phyloP scores from a whole-genome alignment of 2,329 filamentous ascomycete genomes.

The Plenodomus lindquistii region DNA sequence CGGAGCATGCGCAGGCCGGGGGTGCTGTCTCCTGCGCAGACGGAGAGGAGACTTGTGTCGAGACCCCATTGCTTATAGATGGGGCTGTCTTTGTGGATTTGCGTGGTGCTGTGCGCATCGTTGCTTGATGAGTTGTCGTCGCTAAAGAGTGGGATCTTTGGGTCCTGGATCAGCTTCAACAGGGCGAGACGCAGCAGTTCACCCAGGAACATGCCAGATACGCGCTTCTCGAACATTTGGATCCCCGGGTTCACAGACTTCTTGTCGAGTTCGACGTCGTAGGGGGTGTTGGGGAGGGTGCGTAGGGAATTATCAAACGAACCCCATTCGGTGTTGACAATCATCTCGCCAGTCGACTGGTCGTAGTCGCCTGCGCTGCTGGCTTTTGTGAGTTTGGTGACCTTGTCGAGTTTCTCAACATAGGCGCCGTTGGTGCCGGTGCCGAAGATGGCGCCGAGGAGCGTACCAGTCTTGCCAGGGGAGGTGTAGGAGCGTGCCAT shows the following conservation, averaged over 20 bases:
- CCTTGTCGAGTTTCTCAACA: conserved; percentile 84
- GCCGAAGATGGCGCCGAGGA: conserved; percentile 96
- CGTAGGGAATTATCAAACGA: conserved; percentile 94
- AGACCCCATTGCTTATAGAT: conserved; percentile 85
- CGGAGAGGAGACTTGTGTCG: conserved; percentile 87
- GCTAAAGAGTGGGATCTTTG: conserved; percentile 71
- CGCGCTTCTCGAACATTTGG: conserved; percentile 98
- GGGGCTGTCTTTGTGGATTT: conserved; percentile 56
- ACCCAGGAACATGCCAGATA: conserved; percentile 97
- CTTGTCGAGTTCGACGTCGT: conserved; percentile 77
- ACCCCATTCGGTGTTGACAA: conserved; percentile 98
- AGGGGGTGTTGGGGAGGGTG: conserved; percentile 82
- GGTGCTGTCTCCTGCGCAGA: conserved; percentile 79
- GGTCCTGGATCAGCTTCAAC: conserved; percentile 70
- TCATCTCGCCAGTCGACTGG: conserved; percentile 85
- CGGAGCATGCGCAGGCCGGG: conserved; percentile 73
- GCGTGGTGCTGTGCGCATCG: conserved; percentile 69
- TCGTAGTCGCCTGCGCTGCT: conserved; percentile 66
- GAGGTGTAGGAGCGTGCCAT: conserved; percentile 98
- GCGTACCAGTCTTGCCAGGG: conserved; percentile 79
- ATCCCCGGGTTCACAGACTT: conserved; percentile 88
- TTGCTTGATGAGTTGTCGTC: conserved; percentile 75
- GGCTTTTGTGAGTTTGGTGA: conserved; percentile 70
- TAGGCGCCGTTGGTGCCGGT: conserved; percentile 98
- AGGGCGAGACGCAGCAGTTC: conserved; percentile 85